A percentile compares a stretch with the other conserved stretches of the same genome.
Conservation (phyloP, 441 rosid genomes). For the Erodium trifolium region DNA sequence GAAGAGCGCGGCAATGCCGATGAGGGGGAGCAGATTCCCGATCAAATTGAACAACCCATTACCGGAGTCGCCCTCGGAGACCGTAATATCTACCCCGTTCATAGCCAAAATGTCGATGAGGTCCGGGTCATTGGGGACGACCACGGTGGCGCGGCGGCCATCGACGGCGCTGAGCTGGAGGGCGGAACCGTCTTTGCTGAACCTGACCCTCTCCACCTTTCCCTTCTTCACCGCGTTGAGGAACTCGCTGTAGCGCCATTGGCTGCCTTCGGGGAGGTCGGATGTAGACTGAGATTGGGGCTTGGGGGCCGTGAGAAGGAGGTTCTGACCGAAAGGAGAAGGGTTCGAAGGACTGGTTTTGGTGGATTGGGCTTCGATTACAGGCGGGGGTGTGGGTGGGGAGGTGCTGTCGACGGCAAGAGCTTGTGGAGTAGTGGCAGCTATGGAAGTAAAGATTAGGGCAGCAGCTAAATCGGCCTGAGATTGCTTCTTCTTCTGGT, state of each 20-base stretch:
- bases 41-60: conserved; percentile 64
- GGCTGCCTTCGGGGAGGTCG: conserved; percentile 23
- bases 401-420: conserved; percentile 14
- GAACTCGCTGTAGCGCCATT: conserved; percentile 28
- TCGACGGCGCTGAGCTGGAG: conserved; percentile 26
- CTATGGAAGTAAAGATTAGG: conserved; percentile 14
- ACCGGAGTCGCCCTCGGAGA: conserved; percentile 82
- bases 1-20: conserved; percentile 76
- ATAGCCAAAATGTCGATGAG: conserved; percentile 22
- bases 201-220: conserved; percentile 24
- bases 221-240: conserved; percentile 25
- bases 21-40: conserved; percentile 67
- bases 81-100: conserved; percentile 32
- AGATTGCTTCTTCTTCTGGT: conserved; percentile 6
- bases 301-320: conserved; percentile 24
- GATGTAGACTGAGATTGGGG: conserved; percentile 17
- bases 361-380: conserved; percentile 14
- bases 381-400: conserved; percentile 15
- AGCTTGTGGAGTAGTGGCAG: conserved; percentile 12
- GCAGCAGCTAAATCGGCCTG: conserved; percentile 17
- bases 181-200: conserved; percentile 25
- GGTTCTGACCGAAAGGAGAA: conserved; percentile 22
- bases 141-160: conserved; percentile 22
- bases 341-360: conserved; percentile 13
- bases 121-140: conserved; percentile 25